Percentiles rank a stretch among this genome's conserved stretches.
phyloP scores from a whole-genome alignment of 768 basidiomycete species.

The Naganishia vaughanmartiniae region DNA sequence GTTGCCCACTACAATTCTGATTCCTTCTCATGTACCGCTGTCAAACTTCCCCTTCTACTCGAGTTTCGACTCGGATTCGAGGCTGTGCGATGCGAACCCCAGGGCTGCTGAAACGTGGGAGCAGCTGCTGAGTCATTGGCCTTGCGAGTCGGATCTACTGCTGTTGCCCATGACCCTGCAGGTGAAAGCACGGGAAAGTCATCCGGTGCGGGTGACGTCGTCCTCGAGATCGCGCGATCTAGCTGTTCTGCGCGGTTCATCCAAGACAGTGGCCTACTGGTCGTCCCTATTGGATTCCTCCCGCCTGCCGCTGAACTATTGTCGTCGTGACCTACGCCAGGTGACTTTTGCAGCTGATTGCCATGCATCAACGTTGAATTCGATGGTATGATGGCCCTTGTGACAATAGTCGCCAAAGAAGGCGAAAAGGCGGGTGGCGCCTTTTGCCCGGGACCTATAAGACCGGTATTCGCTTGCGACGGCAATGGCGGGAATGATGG shows the following conservation, averaged over 20 bases:
- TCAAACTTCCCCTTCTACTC: slow-evolving; percentile 17
- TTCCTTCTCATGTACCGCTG: slow-evolving; percentile 16
- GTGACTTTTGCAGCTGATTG: slow-evolving; percentile 4
- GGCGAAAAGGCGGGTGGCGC: slow-evolving; percentile 34
- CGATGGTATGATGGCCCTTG: slow-evolving; percentile 43
- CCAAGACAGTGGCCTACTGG: slow-evolving; percentile 17
- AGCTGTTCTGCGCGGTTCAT: not conserved
- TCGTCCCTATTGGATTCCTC: not conserved
- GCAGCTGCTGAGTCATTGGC: not conserved
- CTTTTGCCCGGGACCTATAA: not conserved
- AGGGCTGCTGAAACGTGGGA: not conserved
- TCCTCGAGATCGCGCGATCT: slow-evolving; percentile 1
- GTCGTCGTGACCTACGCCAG: not conserved
- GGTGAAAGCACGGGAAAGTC: slow-evolving; percentile 28
- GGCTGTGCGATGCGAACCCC: not conserved
- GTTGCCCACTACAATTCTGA: not conserved
- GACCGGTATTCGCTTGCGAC: slow-evolving; percentile 19
- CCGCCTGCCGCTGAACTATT: not conserved
- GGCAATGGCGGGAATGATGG: slow-evolving; percentile 51
- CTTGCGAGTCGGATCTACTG: not conserved
- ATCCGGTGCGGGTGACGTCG: slow-evolving; percentile 19
- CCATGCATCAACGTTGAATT: slow-evolving; percentile 19
- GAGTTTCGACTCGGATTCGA: slow-evolving; percentile 1
- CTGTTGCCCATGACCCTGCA: slow-evolving; percentile 5
- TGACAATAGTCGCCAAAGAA: slow-evolving; percentile 49